Conservation (phyloP, 208 protist species). For the Leishmania major region DNA sequence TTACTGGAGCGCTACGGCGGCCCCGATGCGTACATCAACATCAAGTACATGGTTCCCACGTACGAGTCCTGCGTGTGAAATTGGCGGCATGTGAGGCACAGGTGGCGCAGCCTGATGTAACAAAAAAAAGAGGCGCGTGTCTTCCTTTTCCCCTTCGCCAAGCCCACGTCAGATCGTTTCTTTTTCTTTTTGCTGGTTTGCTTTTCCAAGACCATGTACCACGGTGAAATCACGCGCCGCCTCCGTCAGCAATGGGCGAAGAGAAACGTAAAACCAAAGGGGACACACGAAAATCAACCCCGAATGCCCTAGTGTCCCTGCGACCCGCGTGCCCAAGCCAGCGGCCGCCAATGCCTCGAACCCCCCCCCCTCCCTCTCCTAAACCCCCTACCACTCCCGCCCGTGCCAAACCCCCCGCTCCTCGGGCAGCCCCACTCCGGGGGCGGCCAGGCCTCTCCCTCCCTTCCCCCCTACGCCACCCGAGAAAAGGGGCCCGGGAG, state of each 20-base stretch:
- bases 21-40: constrained; percentile 95
- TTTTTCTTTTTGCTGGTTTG: constrained; percentile 18
- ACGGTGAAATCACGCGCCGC: background rate
- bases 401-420: background rate
- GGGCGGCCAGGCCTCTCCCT: background rate
- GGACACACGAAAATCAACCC: background rate
- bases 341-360: background rate
- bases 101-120: background rate
- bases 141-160: background rate
- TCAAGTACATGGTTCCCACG: constrained; percentile 96
- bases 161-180: background rate
- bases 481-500: too few relatives aligned
- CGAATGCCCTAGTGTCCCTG: background rate
- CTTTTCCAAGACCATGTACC: background rate
- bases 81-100: background rate
- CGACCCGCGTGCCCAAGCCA: background rate
- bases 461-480: too few relatives aligned
- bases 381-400: background rate
- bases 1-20: constrained; percentile 92
- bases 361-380: background rate
- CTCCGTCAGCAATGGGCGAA: background rate
- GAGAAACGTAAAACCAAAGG: background rate
- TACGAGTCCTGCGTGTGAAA: constrained; percentile 88
- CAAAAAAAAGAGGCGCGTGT: background rate
- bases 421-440: too few relatives aligned